These are phyloP conservation scores for Cutaneotrichosporon mucoides DNA, from an alignment of 1,284 basidiomycete species.

Conservation along the genomic window DNA sequence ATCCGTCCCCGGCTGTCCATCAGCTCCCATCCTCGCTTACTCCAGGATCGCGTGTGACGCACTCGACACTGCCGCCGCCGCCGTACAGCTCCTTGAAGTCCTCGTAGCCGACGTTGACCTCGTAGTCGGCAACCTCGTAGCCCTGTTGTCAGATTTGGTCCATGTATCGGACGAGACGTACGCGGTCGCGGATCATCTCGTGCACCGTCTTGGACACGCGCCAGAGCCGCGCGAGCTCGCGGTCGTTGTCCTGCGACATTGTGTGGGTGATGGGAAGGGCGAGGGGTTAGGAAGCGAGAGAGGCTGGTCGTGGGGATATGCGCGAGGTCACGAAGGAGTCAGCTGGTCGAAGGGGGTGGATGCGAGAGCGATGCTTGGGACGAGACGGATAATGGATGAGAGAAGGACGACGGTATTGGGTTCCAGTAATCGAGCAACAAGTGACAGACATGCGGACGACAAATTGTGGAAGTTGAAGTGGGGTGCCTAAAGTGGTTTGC, in stretches of 20 bases:
- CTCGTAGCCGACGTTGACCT: conserved; percentile 49
- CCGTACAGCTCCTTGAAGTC: conserved; percentile 44
- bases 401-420: too few species aligned
- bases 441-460: too few species aligned
- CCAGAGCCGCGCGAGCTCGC: conserved; percentile 64
- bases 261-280: too few species aligned
- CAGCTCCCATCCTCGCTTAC: neutral
- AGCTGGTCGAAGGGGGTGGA: too few species aligned
- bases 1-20: conserved; percentile 68
- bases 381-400: too few species aligned
- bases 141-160: conserved; percentile 29
- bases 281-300: neutral
- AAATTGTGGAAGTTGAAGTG: too few species aligned
- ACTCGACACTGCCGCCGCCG: conserved; percentile 42
- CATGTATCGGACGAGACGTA: conserved; percentile 27
- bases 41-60: conserved; percentile 14
- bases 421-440: too few species aligned
- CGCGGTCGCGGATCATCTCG: conserved; percentile 88
- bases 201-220: conserved; percentile 95
- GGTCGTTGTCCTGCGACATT: conserved; percentile 38
- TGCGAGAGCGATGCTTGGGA: too few species aligned
- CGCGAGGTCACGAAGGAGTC: too few species aligned
- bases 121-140: conserved; percentile 48
- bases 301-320: neutral
- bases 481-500: too few species aligned